Base-by-base conservation (phyloP, 176 grass and related monocot species). In the Bromus sterilis region DNA sequence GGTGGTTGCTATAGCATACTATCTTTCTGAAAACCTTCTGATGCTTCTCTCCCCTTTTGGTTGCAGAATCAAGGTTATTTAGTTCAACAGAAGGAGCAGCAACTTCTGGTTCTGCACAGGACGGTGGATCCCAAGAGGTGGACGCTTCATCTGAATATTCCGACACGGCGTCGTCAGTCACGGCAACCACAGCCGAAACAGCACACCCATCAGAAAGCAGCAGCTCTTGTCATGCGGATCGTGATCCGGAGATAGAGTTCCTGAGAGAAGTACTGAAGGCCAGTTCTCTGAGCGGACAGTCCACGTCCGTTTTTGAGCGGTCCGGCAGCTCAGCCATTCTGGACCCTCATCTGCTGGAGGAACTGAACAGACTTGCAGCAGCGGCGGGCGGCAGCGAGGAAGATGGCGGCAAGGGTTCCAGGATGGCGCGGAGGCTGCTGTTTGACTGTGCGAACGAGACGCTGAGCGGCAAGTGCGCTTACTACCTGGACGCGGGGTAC, bases 401-500 rank as follows among this genome's bases (percentile, higher is more conserved):
- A 40, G 76, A 67, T 16, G 82, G 86, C 0, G 86, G 84, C 37
- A 91, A 87, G 83, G 36, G 71, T 37, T 58, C n/a, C 5, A 87
- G 68, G 84, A 67, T 86, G 69, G 87, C 41, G 30, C 89, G 53
- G 57, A 67, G 78, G 75, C 80, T 99, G 80, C 84, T 99, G 37
- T 91, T 99, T 53, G 93, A 93, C 49, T 85, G 89, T 15, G 77
- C 88, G 24, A 84, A 82, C 21, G 93, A 99, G 71, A 89, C 76
- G 9, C 40, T 99, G 77, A 84, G 67, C 80, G 57, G 55, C 11
- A 96, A 85, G 90, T 93, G 85, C 9, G 74, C 66, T 4, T 86
- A 87, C 68, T 99, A 90, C 72, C 95, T 99, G 62, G 77, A 62
- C 32, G 87, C 85, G 7, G 91, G 97, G 20, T 96, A 85, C 16